Conservation (phyloP, 176 grass and related monocot genomes). For the Zizania latifolia region DNA sequence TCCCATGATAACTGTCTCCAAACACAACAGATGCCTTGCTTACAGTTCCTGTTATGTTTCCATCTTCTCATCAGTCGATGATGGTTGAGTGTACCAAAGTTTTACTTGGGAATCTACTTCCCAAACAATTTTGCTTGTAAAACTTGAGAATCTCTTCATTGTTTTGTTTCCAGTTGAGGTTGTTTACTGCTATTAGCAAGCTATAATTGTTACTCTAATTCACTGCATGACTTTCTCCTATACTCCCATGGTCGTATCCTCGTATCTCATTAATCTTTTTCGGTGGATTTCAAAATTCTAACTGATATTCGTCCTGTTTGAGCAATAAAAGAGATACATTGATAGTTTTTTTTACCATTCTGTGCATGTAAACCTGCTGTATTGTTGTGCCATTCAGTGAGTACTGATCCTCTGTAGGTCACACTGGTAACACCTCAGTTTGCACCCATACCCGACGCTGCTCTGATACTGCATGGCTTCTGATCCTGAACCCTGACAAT, state of each 20-base stretch:
- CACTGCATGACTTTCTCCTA: neutral
- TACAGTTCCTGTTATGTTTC: neutral
- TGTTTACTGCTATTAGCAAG: neutral
- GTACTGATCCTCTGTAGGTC: neutral
- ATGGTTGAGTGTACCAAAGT: conserved; percentile 30
- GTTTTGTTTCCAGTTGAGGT: neutral
- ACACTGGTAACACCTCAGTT: neutral
- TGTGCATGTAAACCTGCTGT: neutral
- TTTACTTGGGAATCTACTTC: conserved; percentile 25
- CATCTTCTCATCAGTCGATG: neutral
- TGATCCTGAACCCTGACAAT: neutral
- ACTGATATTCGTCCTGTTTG: neutral
- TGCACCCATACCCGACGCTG: neutral
- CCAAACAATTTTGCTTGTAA: conserved; percentile 40
- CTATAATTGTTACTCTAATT: conserved; percentile 4
- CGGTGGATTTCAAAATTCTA: neutral
- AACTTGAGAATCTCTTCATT: neutral
- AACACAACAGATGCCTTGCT: neutral
- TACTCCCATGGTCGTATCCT: neutral
- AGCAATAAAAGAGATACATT: neutral
- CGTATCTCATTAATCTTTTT: neutral
- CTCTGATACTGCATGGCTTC: neutral
- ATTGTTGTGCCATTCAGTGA: neutral
- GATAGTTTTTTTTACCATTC: no score
- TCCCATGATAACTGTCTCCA: conserved; percentile 1